Evolutionary conservation across 768 basidiomycete genomes (phyloP), one percentile per base, ranked within the genome.

Genomic region (Cystobasidium onofrii): DNA sequence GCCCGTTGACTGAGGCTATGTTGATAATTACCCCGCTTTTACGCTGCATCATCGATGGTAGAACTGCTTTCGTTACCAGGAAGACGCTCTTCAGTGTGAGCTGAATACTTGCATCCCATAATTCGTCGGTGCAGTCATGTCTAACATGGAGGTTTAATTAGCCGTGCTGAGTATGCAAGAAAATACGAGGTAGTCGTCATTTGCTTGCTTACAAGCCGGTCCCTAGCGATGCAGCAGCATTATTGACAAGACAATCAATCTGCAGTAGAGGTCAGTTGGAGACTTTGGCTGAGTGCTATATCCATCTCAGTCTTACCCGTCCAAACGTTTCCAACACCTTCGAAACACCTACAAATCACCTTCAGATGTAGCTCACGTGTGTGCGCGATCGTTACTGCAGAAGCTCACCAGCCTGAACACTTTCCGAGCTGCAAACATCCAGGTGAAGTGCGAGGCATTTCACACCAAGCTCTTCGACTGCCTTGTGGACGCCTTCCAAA

Each of bases 241-340:
- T 73, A 39, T 73, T 73, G 60, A 73, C 61, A 13, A 73, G 39
- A 4, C 60, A 54, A 41, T 62, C 57, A 36, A 73, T 73, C 39
- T 73, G 62, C 3, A n/a, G 27, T 2, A 50, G 46, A 20, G 20
- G 9, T 50, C 46, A 50, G 46, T 50, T n/a, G 4, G 12, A 50
- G 12, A 12, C 9, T 9, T 3, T 50, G 9, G 4, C 3, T 7
- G 15, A 50, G 46, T 7, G 46, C 15, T 12, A 20, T 50, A 3
- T 20, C n/a, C n/a, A n/a, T 50, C n/a, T n/a, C n/a, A n/a, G 44
- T 52, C 27, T 15, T 39, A 67, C 65, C 50, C 31, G 6, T 15
- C 65, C 65, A 29, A 67, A 67, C 18, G 39, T 25, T 31, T 36
- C 50, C 27, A 67, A n/a, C 13, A 27, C 65, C 27, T 46, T 9